Evolutionary conservation across 176 grass and related monocot species (phyloP), one percentile per base, ranked within the genome.

Genomic region (Urochloa ruziziensis): DNA sequence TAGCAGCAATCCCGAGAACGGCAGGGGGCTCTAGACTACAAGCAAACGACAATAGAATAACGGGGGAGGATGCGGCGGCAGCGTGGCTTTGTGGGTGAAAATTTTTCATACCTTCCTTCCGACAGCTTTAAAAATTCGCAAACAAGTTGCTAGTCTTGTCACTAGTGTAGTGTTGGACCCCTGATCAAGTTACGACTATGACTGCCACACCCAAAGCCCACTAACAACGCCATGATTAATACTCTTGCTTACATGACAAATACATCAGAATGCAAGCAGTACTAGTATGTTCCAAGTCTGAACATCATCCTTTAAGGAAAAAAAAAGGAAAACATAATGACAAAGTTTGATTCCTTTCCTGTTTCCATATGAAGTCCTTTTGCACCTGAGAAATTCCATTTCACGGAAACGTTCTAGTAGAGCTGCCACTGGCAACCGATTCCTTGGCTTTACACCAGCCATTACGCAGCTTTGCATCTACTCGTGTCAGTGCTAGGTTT

Each of bases 1-100:
- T 75, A 67, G 61, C 71, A 67, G 47, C 72, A 57, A 84, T 83
- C 70, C 70, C 81, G 59, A 75, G 70, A n/a, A 40, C 19, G 42
- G 7, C 67, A 49, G 46, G 10, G 29, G 13, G 24, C 17, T 62
- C 68, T 83, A 62, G 69, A 34, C n/a, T 5, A 52, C 68, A 35
- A 24, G 23, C 40, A 51, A 44, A 6, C 59, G 7, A 14, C 43
- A 25, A 4, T 39, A 30, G 23, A 39, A 27, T 35, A 78, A 46
- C 11, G 10, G 32, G 15, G 21, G 10, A 12, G 10, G n/a, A 18
- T 4, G 81, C 65, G 66, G 24, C 82, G 11, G 48, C 48, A 7
- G 51, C 52, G n/a, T n/a, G 63, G 53, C 64, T 78, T 70, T 39
- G 77, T 36, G 23, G 62, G 19, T 24, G 30, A 15, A 47, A 73